Evolutionary conservation across 1,284 basidiomycete genomes (phyloP), one percentile per base, ranked within the genome.

Genomic region (Tilletia horrida): DNA sequence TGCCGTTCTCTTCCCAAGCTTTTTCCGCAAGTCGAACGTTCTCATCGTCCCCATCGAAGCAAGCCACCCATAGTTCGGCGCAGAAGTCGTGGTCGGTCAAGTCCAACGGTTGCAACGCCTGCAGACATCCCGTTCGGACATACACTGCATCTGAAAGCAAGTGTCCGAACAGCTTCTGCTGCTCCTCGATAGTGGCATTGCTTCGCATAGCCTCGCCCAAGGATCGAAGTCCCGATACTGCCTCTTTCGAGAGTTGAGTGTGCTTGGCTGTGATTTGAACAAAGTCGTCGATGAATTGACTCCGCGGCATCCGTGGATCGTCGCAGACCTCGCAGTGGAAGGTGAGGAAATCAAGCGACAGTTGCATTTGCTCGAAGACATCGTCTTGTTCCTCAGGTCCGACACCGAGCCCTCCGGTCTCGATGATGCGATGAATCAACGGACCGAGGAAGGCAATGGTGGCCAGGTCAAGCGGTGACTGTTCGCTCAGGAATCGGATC

Each of bases 1-100:
- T 83, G 13, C 91, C 94, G 75, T 98, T 98, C 76, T 98, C 96
- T 68, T 96, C 93, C 95, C 94, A 98, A 13, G 93, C 82, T 75
- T 90, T 88, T 31, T 85, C 84, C 8, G 94, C 94, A 47, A 97
- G 84, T 55, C 89, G 86, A 0, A 89, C 88, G 73, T 96, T 97
- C 78, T 95, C 91, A 73, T 93, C 91, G 79, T 98, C 95, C 6
- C 88, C 87, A 71, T 98, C 96, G 76, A 97, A 92, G 70, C 88
- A 89, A 2, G 91, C 91, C 45, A 97, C 87, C 88, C 92, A 93
- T 0, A 99, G 83, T 80, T 92, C 89, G 0, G 91, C 87, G 6
- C 90, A 91, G 89, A 93, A 98, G 70, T 95, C 93, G 50, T 93
- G 82, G 64, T 97, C 94, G 0, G 94, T 98, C 52, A 98, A 82